A percentile compares a stretch with the other conserved stretches of the same genome.
These are phyloP conservation scores for Solanum chacoense DNA, from an alignment of 305 asterid species.

Conservation along the genomic window DNA sequence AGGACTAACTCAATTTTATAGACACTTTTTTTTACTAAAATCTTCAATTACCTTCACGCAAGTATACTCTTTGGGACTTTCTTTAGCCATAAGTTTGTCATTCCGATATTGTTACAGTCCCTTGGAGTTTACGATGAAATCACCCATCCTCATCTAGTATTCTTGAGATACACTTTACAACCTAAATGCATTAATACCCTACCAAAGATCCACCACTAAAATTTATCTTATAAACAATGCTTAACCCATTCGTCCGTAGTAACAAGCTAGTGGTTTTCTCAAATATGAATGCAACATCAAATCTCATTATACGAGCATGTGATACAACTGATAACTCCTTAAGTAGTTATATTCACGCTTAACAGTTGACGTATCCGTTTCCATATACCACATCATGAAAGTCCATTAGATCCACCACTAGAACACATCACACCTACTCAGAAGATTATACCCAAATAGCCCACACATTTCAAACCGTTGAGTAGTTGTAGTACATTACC, in stretches of 20 bases:
- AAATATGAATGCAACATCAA: too few species aligned
- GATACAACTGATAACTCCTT: neutral
- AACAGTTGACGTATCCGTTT: neutral
- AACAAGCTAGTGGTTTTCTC: neutral
- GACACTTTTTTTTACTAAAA: neutral
- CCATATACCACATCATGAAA: neutral
- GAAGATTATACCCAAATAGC: neutral
- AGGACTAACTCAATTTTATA: neutral
- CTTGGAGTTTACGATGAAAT: neutral
- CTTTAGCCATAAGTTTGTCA: neutral
- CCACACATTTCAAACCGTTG: neutral
- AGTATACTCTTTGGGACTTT: neutral
- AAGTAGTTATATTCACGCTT: neutral
- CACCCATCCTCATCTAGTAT: neutral
- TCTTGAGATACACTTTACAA: neutral
- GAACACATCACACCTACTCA: neutral
- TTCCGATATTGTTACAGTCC: neutral
- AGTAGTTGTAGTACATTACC: neutral
- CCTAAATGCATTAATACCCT: neutral
- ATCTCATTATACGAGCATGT: neutral
- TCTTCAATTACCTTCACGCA: neutral
- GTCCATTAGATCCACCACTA: neutral
- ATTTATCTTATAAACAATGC: neutral
- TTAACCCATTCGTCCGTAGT: neutral
- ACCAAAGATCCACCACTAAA: neutral